Percentiles rank a stretch among this genome's conserved stretches.
Evolutionary conservation across 345 rosid species (phyloP).

Genomic region (Heritiera fomes): DNA sequence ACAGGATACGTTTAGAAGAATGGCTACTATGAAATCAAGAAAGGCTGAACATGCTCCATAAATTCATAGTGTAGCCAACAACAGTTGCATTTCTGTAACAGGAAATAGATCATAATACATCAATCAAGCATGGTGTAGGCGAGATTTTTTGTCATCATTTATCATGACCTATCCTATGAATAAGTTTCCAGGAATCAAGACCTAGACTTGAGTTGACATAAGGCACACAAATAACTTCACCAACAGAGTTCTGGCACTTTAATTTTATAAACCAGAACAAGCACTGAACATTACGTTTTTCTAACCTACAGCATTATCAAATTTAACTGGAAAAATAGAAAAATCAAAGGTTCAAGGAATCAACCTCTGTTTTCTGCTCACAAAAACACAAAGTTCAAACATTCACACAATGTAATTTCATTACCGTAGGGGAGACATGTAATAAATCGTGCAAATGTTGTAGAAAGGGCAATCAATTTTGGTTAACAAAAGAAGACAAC

Average conservation of each 20-base stretch:
- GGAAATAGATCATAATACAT: background rate
- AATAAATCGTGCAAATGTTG: background rate
- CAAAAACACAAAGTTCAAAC: background rate
- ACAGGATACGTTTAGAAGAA: background rate
- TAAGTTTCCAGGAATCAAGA: background rate
- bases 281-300: background rate
- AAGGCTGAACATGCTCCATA: background rate
- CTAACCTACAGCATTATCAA: background rate
- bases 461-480: background rate
- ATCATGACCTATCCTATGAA: constrained; percentile 2
- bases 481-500: background rate
- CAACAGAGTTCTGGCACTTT: background rate
- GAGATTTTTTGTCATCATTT: constrained; percentile 12
- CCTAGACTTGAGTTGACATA: background rate
- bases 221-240: background rate
- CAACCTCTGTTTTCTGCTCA: background rate
- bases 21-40: background rate
- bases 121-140: background rate
- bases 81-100: constrained; percentile 26
- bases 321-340: background rate
- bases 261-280: constrained; percentile 1
- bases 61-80: constrained; percentile 6
- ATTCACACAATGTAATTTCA: background rate
- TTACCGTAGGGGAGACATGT: background rate
- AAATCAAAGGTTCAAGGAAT: background rate